Evolutionary conservation across 2,329 filamentous ascomycete genomes (phyloP).

Genomic region (Domatiomyces catenatus): DNA sequence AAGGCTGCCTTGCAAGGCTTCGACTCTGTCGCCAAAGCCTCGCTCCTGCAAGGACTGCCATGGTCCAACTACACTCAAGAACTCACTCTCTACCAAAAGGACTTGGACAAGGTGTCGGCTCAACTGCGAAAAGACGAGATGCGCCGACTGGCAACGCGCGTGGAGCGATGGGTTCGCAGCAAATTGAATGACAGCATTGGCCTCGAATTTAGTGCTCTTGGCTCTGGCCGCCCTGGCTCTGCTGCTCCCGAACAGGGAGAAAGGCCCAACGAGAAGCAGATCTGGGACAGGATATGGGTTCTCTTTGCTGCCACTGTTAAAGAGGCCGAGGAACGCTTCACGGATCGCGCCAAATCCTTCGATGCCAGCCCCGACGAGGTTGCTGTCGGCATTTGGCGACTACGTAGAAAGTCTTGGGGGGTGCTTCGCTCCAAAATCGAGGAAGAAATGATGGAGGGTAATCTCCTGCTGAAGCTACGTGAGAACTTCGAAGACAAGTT

Average conservation of each 20-base stretch:
- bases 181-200: slow-evolving; percentile 76
- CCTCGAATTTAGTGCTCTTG: slow-evolving; percentile 89
- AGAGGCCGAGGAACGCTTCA: slow-evolving; percentile 73
- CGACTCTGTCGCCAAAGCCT: slow-evolving; percentile 56
- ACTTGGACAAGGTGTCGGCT: slow-evolving; percentile 74
- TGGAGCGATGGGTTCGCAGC: slow-evolving; percentile 87
- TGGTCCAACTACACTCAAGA: slow-evolving; percentile 85
- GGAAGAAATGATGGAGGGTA: slow-evolving; percentile 96
- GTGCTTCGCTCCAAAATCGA: slow-evolving; percentile 81
- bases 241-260: slow-evolving; percentile 67
- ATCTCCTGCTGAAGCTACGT: slow-evolving; percentile 81
- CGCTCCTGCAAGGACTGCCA: slow-evolving; percentile 60
- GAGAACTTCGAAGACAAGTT: slow-evolving; percentile 99
- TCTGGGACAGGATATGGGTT: slow-evolving; percentile 93
- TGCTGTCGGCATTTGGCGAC: slow-evolving; percentile 77
- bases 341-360: slow-evolving; percentile 79
- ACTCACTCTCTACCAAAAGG: slow-evolving; percentile 66
- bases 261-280: slow-evolving; percentile 62
- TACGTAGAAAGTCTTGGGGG: slow-evolving; percentile 88
- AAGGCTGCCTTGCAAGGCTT: slow-evolving; percentile 59
- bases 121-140: slow-evolving; percentile 88
- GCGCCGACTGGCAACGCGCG: slow-evolving; percentile 73
- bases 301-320: slow-evolving; percentile 69
- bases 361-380: slow-evolving; percentile 86
- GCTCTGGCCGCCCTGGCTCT: slow-evolving; percentile 67